These are phyloP conservation scores for Chaetomium olivaceum DNA, from an alignment of 2,329 filamentous ascomycete genomes.

Conservation along the genomic window DNA sequence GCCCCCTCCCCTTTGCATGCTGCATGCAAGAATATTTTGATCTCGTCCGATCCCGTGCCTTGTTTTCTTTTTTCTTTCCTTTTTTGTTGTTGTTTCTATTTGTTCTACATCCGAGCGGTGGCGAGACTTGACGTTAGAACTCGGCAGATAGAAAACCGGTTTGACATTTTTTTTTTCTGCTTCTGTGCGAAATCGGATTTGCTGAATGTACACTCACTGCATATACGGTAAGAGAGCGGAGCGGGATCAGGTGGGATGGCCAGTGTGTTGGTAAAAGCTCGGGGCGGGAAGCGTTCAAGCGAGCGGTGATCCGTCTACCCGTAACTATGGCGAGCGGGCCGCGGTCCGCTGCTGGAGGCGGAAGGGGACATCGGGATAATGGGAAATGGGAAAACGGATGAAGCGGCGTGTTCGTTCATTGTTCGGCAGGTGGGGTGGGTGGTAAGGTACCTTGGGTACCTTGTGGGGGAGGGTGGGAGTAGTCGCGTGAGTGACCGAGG, in stretches of 20 bases:
- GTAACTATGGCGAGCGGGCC: not conserved
- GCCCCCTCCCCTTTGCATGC: not conserved
- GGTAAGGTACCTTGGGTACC: not conserved
- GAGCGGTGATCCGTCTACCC: too few species aligned
- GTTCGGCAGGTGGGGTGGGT: not conserved
- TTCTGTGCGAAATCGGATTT: too few species aligned
- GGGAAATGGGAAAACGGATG: not conserved
- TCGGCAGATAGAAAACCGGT: not conserved
- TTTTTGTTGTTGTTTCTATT: too few species aligned
- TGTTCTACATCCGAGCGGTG: not conserved
- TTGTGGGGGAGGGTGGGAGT: not conserved
- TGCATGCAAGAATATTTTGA: not conserved
- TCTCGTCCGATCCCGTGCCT: not conserved
- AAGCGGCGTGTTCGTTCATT: not conserved
- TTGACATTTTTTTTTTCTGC: too few species aligned
- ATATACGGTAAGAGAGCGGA: too few species aligned
- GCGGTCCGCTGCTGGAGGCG: conserved; percentile 3
- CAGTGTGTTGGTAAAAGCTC: too few species aligned
- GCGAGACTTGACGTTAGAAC: not conserved
- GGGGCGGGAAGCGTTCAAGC: too few species aligned
- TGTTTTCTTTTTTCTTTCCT: too few species aligned
- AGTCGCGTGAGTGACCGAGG: not conserved
- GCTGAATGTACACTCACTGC: too few species aligned
- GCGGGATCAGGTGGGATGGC: too few species aligned
- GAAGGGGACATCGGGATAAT: not conserved